These are phyloP conservation scores for Leccinum fibrillosum DNA, from an alignment of 768 basidiomycete species.

Conservation along the genomic window DNA sequence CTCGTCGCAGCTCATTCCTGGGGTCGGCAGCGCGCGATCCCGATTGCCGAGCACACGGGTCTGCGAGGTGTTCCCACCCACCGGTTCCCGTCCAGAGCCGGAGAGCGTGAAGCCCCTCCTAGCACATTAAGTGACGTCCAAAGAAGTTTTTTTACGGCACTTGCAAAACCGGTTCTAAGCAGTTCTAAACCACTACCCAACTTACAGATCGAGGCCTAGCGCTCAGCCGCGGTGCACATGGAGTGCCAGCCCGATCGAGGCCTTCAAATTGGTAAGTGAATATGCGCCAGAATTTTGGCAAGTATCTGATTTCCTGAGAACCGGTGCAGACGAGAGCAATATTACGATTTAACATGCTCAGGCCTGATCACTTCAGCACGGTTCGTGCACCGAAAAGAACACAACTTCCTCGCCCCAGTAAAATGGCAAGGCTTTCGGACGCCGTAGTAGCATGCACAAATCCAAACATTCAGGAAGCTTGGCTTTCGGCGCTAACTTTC, in stretches of 20 bases:
- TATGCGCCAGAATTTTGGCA: background rate
- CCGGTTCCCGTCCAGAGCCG: no score
- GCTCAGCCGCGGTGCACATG: background rate
- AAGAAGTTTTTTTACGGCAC: no score
- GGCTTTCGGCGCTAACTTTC: background rate
- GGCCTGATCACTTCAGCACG: background rate
- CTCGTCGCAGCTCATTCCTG: no score
- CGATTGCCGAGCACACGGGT: no score
- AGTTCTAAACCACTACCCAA: no score
- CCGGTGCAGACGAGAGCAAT: background rate
- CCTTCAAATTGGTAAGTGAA: background rate
- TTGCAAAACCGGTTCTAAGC: no score
- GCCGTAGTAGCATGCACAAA: background rate
- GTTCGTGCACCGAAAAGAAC: background rate
- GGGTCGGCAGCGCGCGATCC: no score
- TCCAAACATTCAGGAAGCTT: background rate
- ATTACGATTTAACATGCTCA: background rate
- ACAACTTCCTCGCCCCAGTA: background rate
- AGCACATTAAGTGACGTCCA: no score
- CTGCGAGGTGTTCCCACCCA: no score
- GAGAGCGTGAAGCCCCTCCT: no score
- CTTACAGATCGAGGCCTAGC: no score
- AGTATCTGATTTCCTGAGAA: background rate
- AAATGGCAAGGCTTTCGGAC: no score
- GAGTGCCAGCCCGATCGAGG: background rate